Base-by-base conservation (phyloP, 2,329 filamentous ascomycete species). In the Salinomyces thailandicus region DNA sequence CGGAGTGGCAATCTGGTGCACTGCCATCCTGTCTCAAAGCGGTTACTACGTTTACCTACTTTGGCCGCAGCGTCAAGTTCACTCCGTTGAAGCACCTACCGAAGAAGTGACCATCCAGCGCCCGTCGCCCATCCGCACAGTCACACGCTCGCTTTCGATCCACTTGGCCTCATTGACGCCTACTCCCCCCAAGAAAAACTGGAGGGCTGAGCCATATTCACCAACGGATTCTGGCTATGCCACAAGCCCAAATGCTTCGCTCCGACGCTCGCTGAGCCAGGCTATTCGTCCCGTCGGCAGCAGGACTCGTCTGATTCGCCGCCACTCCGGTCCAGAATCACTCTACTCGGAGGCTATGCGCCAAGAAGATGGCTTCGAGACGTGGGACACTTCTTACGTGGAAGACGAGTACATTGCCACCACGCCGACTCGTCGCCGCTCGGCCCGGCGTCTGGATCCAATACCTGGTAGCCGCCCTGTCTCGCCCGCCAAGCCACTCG, bases 361-460 rank as follows among this genome's bases (percentile, higher is more conserved):
- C 17, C 61, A 61, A 19, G 55, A 59, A 2, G 77, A 81, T 42
- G 73, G 74, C 1, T 85, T 85, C 49, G 81, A 85, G 49, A 77
- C 72, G 2, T 85, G 81, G 81, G 80, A 85, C 50, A 83, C 78
- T 0, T 81, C 78, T 0, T 66, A 68, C 0, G 76, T 84, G 2
- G 78, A 72, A 2, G 72, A 78, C n/a, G 18, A 19, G 11, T 31
- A 30, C 22, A 18, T 9, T 45, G 72, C 69, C 46, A 69, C 75
- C 46, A 69, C 75, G 18, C 26, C 29, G 6, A 14, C 24, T 17
- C 22, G 16, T 18, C 72, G 78, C 47, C 68, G 69, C 8, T 64
- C 67, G 16, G 63, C 63, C 11, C 64, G 64, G 30, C 52, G 72
- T 35, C 66, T 87, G 5, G 81, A 85, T 52, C 79, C 81, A 0